phyloP scores from a whole-genome alignment of 2,329 filamentous ascomycete species.

The Penicillium verrucosum region DNA sequence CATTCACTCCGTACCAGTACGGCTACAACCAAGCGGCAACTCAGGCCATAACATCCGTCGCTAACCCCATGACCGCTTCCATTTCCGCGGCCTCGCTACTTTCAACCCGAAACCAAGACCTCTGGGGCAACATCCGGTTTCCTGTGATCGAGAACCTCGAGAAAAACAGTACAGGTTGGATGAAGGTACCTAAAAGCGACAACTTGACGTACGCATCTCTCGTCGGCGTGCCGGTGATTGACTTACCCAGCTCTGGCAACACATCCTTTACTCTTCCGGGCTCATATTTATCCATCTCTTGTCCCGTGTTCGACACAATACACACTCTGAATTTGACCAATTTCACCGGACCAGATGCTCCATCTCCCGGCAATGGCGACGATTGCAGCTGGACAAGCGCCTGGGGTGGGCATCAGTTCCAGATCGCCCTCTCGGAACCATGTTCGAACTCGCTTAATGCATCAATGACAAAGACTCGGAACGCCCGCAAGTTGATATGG shows the following conservation, averaged over 20 bases:
- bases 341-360: neutral
- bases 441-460: neutral
- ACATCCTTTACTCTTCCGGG: conserved; percentile 1
- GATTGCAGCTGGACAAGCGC: neutral
- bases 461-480: neutral
- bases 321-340: neutral
- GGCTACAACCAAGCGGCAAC: neutral
- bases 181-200: neutral
- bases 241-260: neutral
- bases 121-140: conserved; percentile 1
- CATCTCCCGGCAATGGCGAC: neutral
- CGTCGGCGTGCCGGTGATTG: neutral
- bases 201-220: conserved; percentile 1
- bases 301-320: neutral
- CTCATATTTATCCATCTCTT: neutral
- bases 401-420: neutral
- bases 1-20: neutral
- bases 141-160: neutral
- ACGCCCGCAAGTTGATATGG: conserved; percentile 1
- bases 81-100: neutral
- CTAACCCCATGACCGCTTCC: neutral
- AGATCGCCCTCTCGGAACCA: neutral
- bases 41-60: neutral
- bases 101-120: neutral
- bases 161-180: neutral